Base-by-base conservation (phyloP, 2,329 filamentous ascomycete species). In the Plectosphaerella cucumerina region DNA sequence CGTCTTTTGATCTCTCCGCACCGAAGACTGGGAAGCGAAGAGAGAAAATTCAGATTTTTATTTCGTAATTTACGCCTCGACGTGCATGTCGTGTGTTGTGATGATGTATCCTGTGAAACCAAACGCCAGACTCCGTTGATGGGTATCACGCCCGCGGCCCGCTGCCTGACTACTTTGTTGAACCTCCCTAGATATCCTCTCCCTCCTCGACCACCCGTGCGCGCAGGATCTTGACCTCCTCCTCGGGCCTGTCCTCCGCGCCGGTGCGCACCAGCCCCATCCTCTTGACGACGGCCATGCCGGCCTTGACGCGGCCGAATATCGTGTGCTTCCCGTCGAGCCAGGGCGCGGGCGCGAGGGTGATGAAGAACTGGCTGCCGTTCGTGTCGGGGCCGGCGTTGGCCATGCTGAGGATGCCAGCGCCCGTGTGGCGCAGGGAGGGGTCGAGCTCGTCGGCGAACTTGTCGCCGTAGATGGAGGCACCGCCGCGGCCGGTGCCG, bases 311-410 rank as follows among this genome's bases (percentile, higher is more conserved):
- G 49, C 93, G 76, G 1, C 94, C 94, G 65, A 99, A 99, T 59
- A 99, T 95, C 11, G 92, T 96, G 68, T 99, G 93, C 70, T 96
- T 97, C 20, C 92, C 91, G 70, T 99, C 94, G 53, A 99, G 72
- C 93, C 93, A 97, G 1, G 94, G 94, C 15, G 94, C 93, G 5
- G 93, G 93, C 8, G 91, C 93, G 33, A 97, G 77, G 0, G 94
- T 97, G 59, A 99, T 85, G 67, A 97, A 97, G 71, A 97, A 99
- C 71, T 97, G 94, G 52, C 84, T 90, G 20, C 93, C 93, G 68
- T 97, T 97, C 34, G 93, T 96, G 68, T 97, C 84, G 9, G 90
- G 89, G 0, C 94, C 94, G 15, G 86, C 85, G 71, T 99, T 99
- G 53, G 94, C 94, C 94, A 99, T 99, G 71, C 86, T 91, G 60